Base-by-base conservation (phyloP, 2,329 filamentous ascomycete genomes). In the Beauveria scarabaeidicola region DNA sequence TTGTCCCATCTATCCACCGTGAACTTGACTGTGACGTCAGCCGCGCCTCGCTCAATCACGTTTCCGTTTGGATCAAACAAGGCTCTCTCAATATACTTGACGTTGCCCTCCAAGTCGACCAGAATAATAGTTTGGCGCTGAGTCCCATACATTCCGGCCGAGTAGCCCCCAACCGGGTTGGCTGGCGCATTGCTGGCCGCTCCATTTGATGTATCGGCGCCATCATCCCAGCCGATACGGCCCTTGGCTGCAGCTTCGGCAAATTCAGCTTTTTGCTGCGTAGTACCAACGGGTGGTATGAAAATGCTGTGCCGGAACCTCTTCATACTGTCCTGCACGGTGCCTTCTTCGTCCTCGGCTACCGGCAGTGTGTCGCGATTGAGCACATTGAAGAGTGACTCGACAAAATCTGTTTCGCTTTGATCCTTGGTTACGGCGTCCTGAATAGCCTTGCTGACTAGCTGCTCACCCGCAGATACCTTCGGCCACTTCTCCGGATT, bases 111-210 rank as follows among this genome's bases (percentile, higher is more conserved):
- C 80, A 81, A 84, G 64, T 85, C 83, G 7, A 87, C 80, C 48
- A 86, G 70, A 15, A 87, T 70, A 15, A 86, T 73, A 0, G 84
- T 87, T 72, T 87, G 84, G 41, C 84, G 73, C 70, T 87, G 84
- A 5, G 84, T 87, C 4, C 84, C 84, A 65, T 87, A 87, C 63
- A 84, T 73, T 1, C 84, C 84, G 5, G 77, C 81, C 67, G 81
- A 79, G 64, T 83, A 84, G 1, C 75, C 76, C 47, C 70, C 76
- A 17, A 64, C 62, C 0, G 56, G 47, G 15, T 58, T 44, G 63
- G 60, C 27, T 52, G 58, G 40, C 15, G 59, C 38, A 8, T 44
- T 56, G 25, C 60, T 69, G 59, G 63, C 69, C 36, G 67, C 66
- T 8, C 72, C 74, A 69, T 4, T 68, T 65, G 38, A 73, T 57